These are phyloP conservation scores for Juncus effusus DNA, from an alignment of 176 grass and related monocot genomes.

Conservation along the genomic window DNA sequence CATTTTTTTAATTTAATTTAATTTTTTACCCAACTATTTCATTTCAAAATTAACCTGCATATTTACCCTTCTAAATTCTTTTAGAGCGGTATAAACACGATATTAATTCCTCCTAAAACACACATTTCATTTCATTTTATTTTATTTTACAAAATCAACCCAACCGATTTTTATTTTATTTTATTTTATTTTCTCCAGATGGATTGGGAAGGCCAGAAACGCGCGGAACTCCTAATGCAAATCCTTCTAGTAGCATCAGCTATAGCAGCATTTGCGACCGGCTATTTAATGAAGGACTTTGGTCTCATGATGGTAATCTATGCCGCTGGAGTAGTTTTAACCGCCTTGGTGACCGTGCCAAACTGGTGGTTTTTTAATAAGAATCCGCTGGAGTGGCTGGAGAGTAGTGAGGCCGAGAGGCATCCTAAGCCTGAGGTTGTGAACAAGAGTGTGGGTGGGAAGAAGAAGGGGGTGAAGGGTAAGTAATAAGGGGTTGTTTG, in stretches of 20 bases:
- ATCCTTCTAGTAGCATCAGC: conserved; percentile 59
- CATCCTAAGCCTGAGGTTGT: conserved; percentile 71
- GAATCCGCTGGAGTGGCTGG: conserved; percentile 80
- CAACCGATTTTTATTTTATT: no score
- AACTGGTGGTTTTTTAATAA: conserved; percentile 86
- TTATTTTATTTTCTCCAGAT: conserved; percentile 25
- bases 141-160: no score
- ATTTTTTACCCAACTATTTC: no score
- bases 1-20: no score
- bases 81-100: no score
- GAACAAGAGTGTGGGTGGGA: conserved; percentile 16
- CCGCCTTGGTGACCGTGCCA: conserved; percentile 66
- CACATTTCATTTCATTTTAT: no score
- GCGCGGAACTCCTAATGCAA: conserved; percentile 87
- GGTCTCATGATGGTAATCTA: conserved; percentile 81
- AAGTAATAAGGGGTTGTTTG: conserved; percentile 34
- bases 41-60: no score
- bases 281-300: conserved; percentile 62
- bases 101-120: no score
- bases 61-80: no score
- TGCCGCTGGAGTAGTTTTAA: conserved; percentile 75
- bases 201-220: conserved; percentile 99
- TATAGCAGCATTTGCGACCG: conserved; percentile 48
- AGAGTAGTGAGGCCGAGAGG: conserved; percentile 55
- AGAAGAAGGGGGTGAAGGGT: conserved; percentile 83